These are phyloP conservation scores for Fusarium ambrosium DNA, from an alignment of 2,329 filamentous ascomycete genomes.

Conservation along the genomic window DNA sequence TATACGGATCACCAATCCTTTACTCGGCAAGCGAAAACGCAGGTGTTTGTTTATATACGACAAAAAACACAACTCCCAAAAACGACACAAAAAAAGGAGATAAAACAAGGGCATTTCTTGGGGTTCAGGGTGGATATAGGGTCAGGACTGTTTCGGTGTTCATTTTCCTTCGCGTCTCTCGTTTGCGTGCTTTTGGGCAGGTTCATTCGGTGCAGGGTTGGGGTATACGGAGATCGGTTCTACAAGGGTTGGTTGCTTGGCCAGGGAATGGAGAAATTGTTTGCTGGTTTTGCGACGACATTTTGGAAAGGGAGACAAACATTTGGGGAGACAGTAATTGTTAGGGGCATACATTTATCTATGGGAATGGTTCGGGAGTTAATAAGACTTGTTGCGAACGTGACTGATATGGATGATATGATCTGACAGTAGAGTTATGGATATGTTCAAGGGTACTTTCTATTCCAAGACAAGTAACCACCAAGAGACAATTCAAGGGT, in stretches of 20 bases:
- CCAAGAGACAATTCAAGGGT: not conserved
- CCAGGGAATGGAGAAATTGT: conserved; percentile 41
- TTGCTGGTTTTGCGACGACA: conserved; percentile 31
- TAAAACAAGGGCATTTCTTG: conserved; percentile 38
- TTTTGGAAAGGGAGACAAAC: not conserved
- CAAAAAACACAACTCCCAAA: conserved; percentile 28
- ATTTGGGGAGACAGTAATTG: conserved; percentile 28
- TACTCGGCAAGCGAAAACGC: conserved; percentile 36
- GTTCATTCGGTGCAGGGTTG: conserved; percentile 32
- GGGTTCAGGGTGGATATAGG: conserved; percentile 37
- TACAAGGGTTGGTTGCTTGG: conserved; percentile 36
- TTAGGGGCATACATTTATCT: not conserved
- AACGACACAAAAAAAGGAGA: conserved; percentile 21
- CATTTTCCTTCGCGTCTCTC: conserved; percentile 37
- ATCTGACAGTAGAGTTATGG: not conserved
- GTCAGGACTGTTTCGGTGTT: conserved; percentile 19
- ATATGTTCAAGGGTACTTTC: not conserved
- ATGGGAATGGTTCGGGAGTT: conserved; percentile 12
- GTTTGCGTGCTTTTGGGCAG: conserved; percentile 31
- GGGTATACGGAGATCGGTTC: conserved; percentile 35
- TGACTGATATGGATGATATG: not conserved
- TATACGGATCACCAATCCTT: conserved; percentile 26
- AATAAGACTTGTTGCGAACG: conserved; percentile 34
- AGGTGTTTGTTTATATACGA: conserved; percentile 33
- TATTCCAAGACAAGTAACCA: not conserved